Percentiles rank a stretch among this genome's conserved stretches.
Evolutionary conservation across 2,329 filamentous ascomycete species (phyloP).

Genomic region (Cadophora sp.): DNA sequence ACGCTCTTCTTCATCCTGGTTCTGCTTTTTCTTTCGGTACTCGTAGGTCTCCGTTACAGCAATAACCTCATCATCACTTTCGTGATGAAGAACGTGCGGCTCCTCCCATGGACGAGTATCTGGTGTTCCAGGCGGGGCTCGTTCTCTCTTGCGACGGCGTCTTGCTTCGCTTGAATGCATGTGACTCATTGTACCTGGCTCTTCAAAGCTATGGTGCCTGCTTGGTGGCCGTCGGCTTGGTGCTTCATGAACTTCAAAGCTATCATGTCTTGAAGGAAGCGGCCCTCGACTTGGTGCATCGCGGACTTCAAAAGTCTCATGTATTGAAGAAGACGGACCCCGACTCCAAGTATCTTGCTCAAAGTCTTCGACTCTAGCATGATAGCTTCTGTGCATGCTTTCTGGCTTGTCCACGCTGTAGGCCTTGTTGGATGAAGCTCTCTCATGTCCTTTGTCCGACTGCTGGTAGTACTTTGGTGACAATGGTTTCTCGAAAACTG

Average conservation of each 20-base stretch:
- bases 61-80: conserved; percentile 18
- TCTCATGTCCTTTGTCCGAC: background rate
- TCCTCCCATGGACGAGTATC: conserved; percentile 18
- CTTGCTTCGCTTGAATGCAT: conserved; percentile 22
- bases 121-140: conserved; percentile 8
- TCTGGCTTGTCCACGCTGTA: conserved; percentile 17
- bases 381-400: background rate
- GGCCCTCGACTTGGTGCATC: background rate
- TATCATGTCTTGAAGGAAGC: background rate
- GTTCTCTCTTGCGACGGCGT: conserved; percentile 30
- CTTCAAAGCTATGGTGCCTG: conserved; percentile 26
- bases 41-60: conserved; percentile 32
- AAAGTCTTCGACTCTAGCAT: background rate
- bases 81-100: conserved; percentile 23
- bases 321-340: background rate
- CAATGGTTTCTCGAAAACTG: conserved; percentile 1
- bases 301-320: conserved; percentile 9
- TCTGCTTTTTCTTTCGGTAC: conserved; percentile 23
- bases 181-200: conserved; percentile 18
- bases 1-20: conserved; percentile 23
- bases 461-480: background rate
- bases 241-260: background rate
- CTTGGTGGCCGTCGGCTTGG: background rate
- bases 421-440: conserved; percentile 9
- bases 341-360: background rate